Conservation (phyloP, 2,329 filamentous ascomycete genomes). For the Colletotrichum zoysiae region DNA sequence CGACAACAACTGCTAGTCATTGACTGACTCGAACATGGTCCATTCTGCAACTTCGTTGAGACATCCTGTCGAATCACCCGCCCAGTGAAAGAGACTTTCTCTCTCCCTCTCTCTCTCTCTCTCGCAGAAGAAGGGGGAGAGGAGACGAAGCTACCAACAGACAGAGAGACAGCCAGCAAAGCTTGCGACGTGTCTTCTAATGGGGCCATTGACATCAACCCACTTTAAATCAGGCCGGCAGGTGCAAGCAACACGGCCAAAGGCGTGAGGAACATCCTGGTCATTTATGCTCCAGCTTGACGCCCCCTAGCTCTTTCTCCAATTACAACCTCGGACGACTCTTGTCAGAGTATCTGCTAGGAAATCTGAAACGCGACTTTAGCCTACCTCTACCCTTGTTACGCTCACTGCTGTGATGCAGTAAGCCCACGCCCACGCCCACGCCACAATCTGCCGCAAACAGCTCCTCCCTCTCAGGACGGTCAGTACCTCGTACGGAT, state of each 20-base stretch:
- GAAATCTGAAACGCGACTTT: slow-evolving; percentile 39
- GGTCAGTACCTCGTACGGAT: neutral
- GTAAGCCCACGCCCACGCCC: slow-evolving; percentile 38
- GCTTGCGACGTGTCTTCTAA: slow-evolving; percentile 38
- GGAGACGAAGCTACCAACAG: slow-evolving; percentile 13
- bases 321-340: slow-evolving; percentile 39
- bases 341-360: slow-evolving; percentile 41
- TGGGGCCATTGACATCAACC: slow-evolving; percentile 36
- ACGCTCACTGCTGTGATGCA: slow-evolving; percentile 17
- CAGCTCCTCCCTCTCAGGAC: slow-evolving; percentile 10
- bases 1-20: neutral
- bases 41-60: slow-evolving; percentile 13
- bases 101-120: neutral
- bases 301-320: slow-evolving; percentile 17
- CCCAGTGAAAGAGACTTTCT: slow-evolving; percentile 31
- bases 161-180: slow-evolving; percentile 21
- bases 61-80: slow-evolving; percentile 27
- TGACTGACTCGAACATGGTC: slow-evolving; percentile 32
- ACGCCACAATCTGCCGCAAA: slow-evolving; percentile 37
- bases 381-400: slow-evolving; percentile 28
- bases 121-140: neutral
- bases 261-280: slow-evolving; percentile 37
- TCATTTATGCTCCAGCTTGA: slow-evolving; percentile 39
- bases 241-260: slow-evolving; percentile 31
- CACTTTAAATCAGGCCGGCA: slow-evolving; percentile 26